Percentiles rank a stretch among this genome's conserved stretches.
Conservation (phyloP, 75 land plant species). For the Selaginella tamariscina region DNA sequence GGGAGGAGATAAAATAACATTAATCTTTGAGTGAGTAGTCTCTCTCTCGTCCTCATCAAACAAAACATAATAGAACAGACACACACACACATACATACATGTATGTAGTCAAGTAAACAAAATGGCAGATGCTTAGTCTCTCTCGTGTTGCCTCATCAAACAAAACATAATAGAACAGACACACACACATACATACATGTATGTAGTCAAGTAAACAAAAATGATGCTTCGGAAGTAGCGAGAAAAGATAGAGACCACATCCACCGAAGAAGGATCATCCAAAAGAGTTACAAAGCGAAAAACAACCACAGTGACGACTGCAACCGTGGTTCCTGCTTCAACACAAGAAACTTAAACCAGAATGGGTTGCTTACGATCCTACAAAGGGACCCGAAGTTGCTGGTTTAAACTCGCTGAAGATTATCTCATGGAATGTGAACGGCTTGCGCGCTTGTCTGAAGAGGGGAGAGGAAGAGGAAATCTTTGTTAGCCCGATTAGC, state of each 20-base stretch:
- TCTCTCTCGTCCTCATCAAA: not conserved
- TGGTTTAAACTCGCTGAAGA: slow-evolving; percentile 37
- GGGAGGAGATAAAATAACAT: too few species aligned
- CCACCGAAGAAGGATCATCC: not conserved
- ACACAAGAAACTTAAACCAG: slow-evolving; percentile 66
- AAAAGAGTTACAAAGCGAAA: not conserved
- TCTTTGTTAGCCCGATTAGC: slow-evolving; percentile 38
- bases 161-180: too few species aligned
- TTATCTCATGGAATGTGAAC: slow-evolving; percentile 94
- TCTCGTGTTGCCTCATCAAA: too few species aligned
- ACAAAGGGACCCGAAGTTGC: slow-evolving; percentile 47
- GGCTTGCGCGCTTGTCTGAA: slow-evolving; percentile 78
- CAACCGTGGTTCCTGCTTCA: slow-evolving; percentile 30
- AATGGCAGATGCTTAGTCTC: slow-evolving; percentile 6
- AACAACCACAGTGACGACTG: not conserved
- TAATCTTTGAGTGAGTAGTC: slow-evolving; percentile 21
- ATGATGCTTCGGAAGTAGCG: not conserved
- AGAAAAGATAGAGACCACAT: not conserved
- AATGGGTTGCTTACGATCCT: slow-evolving; percentile 83
- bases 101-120: not conserved
- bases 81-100: not conserved
- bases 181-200: not conserved
- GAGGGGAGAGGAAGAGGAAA: slow-evolving; percentile 15
- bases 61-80: too few species aligned
- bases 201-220: not conserved